A percentile compares a stretch with the other conserved stretches of the same genome.
These are phyloP conservation scores for Scenedesmus sp. DNA, from an alignment of 163 green algal genomes.

Conservation along the genomic window DNA sequence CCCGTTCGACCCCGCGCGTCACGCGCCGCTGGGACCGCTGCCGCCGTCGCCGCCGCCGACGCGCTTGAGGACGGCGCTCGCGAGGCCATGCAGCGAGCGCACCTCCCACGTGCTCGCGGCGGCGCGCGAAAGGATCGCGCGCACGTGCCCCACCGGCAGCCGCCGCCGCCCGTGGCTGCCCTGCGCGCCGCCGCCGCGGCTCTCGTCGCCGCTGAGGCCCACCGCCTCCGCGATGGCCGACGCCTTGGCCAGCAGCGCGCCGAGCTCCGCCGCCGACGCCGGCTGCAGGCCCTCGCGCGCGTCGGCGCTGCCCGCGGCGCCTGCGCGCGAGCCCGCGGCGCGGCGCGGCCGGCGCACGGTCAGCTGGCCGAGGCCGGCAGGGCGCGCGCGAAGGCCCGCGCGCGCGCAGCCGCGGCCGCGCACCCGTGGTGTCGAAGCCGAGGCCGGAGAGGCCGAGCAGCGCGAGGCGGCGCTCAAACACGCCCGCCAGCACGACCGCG, in stretches of 20 bases:
- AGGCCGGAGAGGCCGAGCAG: neutral
- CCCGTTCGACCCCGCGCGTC: too few species aligned
- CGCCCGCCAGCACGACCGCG: conserved; percentile 63
- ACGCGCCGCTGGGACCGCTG: neutral
- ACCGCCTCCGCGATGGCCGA: conserved; percentile 54
- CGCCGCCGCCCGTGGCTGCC: conserved; percentile 64
- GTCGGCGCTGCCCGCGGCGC: conserved; percentile 8
- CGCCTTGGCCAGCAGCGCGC: conserved; percentile 57
- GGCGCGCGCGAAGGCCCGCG: too few species aligned
- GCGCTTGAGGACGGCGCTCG: conserved; percentile 42
- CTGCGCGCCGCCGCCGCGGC: conserved; percentile 57
- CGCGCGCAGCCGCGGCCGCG: too few species aligned
- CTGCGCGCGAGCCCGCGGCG: too few species aligned
- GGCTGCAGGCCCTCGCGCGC: conserved; percentile 28
- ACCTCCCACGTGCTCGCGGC: conserved; percentile 53
- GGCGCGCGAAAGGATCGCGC: conserved; percentile 56
- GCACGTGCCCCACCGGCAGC: conserved; percentile 58
- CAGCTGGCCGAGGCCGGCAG: too few species aligned
- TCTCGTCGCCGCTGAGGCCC: conserved; percentile 60
- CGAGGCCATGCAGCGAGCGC: conserved; percentile 59
- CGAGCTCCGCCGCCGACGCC: conserved; percentile 56
- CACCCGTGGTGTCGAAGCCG: conserved; percentile 23
- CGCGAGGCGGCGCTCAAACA: conserved; percentile 43
- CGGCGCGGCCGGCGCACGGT: too few species aligned
- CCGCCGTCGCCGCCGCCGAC: neutral